Percentiles rank a stretch among this genome's conserved stretches.
Evolutionary conservation across 1,139 yeast genomes (phyloP).

Genomic region (Blastobotrys proliferans): DNA sequence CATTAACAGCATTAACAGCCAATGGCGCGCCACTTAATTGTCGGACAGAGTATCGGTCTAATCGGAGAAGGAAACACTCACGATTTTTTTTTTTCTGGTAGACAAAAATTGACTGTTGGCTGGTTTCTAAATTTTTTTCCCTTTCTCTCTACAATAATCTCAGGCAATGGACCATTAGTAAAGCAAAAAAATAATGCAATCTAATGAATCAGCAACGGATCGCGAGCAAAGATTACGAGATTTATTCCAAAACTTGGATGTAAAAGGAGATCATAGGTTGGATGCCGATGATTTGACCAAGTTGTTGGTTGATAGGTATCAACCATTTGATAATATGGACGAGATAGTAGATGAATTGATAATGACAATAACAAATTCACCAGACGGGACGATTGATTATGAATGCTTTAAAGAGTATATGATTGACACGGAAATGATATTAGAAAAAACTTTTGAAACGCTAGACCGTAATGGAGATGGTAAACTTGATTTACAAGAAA

Average conservation of each 20-base stretch:
- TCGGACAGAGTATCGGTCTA: no score
- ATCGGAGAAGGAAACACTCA: no score
- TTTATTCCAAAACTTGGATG: slow-evolving; percentile 22
- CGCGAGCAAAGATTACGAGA: slow-evolving; percentile 14
- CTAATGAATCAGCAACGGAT: not conserved
- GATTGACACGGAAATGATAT: slow-evolving; percentile 61
- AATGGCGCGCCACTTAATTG: slow-evolving; percentile 4
- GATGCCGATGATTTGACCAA: slow-evolving; percentile 17
- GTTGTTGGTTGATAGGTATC: slow-evolving; percentile 25
- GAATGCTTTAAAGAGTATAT: slow-evolving; percentile 61
- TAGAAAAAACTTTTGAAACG: slow-evolving; percentile 61
- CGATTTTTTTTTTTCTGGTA: no score
- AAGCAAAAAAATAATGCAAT: no score
- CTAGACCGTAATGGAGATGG: slow-evolving; percentile 81
- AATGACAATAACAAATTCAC: slow-evolving; percentile 48
- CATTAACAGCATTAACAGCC: no score
- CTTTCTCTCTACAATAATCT: no score
- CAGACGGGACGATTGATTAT: slow-evolving; percentile 53
- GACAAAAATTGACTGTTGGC: no score
- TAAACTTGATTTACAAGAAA: slow-evolving; percentile 58
- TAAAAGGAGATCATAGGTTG: slow-evolving; percentile 16
- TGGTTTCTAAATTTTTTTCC: no score
- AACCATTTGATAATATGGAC: slow-evolving; percentile 57
- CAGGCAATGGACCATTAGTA: no score
- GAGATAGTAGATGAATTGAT: slow-evolving; percentile 56